Evolutionary conservation across 2,329 filamentous ascomycete genomes (phyloP).

Genomic region (Monilinia polystroma): DNA sequence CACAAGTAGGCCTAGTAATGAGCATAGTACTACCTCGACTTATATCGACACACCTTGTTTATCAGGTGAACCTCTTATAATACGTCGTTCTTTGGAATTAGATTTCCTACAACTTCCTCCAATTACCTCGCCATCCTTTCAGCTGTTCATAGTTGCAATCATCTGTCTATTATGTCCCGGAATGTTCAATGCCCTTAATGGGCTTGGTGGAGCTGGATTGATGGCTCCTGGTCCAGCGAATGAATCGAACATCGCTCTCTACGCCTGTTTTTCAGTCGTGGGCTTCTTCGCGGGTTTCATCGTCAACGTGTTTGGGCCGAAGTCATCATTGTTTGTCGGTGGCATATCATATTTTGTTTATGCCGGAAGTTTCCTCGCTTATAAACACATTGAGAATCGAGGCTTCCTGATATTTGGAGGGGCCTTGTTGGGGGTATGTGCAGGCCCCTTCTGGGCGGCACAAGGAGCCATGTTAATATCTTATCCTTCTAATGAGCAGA

Average conservation of each 20-base stretch:
- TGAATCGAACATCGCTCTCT: conserved; percentile 44
- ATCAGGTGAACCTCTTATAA: background rate
- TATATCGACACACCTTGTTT: conserved; percentile 7
- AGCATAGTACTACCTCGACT: conserved; percentile 13
- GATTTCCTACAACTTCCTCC: conserved; percentile 10
- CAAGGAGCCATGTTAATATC: conserved; percentile 84
- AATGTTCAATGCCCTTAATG: conserved; percentile 67
- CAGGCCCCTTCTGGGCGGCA: conserved; percentile 75
- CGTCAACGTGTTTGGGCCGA: conserved; percentile 70
- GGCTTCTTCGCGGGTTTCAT: conserved; percentile 71
- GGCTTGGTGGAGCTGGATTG: conserved; percentile 62
- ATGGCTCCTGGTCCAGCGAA: conserved; percentile 54
- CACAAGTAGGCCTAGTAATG: conserved; percentile 18
- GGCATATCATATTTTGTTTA: conserved; percentile 75
- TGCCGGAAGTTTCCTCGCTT: conserved; percentile 65
- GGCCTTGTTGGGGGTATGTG: conserved; percentile 70
- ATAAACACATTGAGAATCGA: conserved; percentile 54
- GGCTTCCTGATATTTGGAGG: conserved; percentile 74
- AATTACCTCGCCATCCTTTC: conserved; percentile 15
- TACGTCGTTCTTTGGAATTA: conserved; percentile 7
- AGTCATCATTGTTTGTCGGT: conserved; percentile 63
- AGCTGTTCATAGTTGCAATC: conserved; percentile 54
- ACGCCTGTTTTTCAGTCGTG: conserved; percentile 51
- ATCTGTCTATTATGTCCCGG: conserved; percentile 69
- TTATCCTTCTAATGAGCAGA: conserved; percentile 74